Evolutionary conservation across 225 moss, liverwort and hornwort species (phyloP).

Genomic region (Pleurozium schreberi): DNA sequence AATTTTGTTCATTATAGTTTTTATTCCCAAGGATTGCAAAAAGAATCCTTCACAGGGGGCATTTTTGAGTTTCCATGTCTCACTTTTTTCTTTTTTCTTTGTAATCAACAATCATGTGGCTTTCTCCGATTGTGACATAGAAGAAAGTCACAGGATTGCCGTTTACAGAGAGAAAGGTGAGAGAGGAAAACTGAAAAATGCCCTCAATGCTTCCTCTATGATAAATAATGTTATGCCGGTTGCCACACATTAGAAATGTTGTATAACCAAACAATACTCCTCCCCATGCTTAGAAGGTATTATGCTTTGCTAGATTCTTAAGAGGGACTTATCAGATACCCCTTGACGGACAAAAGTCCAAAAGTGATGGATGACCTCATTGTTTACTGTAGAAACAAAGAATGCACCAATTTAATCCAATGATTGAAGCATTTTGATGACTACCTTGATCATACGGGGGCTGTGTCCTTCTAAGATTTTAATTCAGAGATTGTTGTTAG

Average conservation of each 20-base stretch:
- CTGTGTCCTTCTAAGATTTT: background rate
- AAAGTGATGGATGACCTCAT: background rate
- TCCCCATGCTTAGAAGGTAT: rapidly evolving
- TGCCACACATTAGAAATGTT: background rate
- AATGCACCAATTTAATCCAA: background rate
- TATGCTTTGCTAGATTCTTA: background rate
- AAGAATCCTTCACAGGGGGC: rapidly evolving
- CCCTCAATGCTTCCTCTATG: too few species aligned
- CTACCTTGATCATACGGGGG: too few species aligned
- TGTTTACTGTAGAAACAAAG: background rate
- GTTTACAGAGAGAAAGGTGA: too few species aligned
- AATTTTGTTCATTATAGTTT: background rate
- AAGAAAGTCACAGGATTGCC: too few species aligned
- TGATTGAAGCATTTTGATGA: rapidly evolving
- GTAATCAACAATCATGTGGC: too few species aligned
- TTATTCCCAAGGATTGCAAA: background rate
- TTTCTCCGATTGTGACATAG: too few species aligned
- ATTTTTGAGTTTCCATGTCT: too few species aligned
- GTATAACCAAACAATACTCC: background rate
- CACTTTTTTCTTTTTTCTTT: too few species aligned
- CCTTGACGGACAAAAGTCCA: rapidly evolving
- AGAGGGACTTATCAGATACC: background rate
- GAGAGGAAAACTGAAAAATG: too few species aligned
- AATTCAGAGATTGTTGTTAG: background rate
- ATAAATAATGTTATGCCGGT: background rate